A percentile compares a stretch with the other conserved stretches of the same genome.
Evolutionary conservation across 345 rosid genomes (phyloP).

Genomic region (Firmiana major): DNA sequence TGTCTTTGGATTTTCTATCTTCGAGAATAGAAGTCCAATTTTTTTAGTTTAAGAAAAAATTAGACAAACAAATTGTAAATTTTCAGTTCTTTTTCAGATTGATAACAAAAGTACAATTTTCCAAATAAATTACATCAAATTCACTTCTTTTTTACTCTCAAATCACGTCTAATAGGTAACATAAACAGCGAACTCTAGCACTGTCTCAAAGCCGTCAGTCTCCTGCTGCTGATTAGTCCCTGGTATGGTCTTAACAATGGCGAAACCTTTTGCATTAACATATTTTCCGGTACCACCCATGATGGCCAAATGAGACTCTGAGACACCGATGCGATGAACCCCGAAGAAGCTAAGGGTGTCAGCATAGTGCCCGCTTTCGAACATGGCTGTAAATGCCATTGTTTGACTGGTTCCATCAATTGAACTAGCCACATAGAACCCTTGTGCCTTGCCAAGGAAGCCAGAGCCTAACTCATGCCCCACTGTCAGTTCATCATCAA

Average conservation of each 20-base stretch:
- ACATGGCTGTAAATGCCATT: slow-evolving; percentile 79
- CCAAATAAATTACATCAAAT: neutral
- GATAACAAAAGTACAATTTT: neutral
- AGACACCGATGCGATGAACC: slow-evolving; percentile 58
- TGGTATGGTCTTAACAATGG: slow-evolving; percentile 62
- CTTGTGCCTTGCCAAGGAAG: slow-evolving; percentile 77
- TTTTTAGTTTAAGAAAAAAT: neutral
- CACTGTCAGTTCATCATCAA: slow-evolving; percentile 76
- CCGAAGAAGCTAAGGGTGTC: slow-evolving; percentile 84
- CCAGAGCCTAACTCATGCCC: slow-evolving; percentile 67
- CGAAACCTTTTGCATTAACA: slow-evolving; percentile 69
- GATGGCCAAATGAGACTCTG: slow-evolving; percentile 75
- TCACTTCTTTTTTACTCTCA: neutral
- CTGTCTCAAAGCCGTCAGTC: slow-evolving; percentile 68
- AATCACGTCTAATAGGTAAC: slow-evolving; percentile 34
- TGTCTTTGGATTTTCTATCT: neutral
- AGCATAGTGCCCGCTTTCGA: slow-evolving; percentile 56
- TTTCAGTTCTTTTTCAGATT: neutral
- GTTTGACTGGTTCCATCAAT: slow-evolving; percentile 76
- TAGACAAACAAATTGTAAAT: neutral
- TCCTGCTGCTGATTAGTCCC: slow-evolving; percentile 48
- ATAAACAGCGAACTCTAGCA: slow-evolving; percentile 55
- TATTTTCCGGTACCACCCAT: slow-evolving; percentile 92
- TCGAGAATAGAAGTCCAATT: neutral
- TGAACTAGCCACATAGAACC: slow-evolving; percentile 75